phyloP scores from a whole-genome alignment of 768 basidiomycete genomes.

The Tylopilus plumbeoviolaceoides region DNA sequence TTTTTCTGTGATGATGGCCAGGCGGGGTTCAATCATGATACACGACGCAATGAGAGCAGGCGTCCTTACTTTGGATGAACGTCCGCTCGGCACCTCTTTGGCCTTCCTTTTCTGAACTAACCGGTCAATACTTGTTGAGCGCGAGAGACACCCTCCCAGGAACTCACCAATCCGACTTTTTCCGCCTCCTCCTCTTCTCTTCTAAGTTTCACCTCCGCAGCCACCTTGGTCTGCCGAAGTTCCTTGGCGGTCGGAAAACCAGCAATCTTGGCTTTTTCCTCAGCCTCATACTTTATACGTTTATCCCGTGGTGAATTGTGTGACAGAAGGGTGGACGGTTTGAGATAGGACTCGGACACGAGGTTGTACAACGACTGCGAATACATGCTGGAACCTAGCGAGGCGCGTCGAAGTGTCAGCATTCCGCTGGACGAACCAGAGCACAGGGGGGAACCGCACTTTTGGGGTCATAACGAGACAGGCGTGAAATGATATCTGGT shows the following conservation, averaged over 20 bases:
- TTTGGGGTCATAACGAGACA: slow-evolving; percentile 54
- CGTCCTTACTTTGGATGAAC: slow-evolving; percentile 49
- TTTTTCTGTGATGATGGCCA: slow-evolving; percentile 35
- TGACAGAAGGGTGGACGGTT: slow-evolving; percentile 71
- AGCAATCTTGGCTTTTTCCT: slow-evolving; percentile 67
- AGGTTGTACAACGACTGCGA: slow-evolving; percentile 63
- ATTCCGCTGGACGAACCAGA: background rate
- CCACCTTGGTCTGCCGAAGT: slow-evolving; percentile 65
- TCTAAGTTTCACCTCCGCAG: slow-evolving; percentile 58
- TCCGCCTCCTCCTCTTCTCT: slow-evolving; percentile 73
- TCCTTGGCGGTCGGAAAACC: slow-evolving; percentile 83
- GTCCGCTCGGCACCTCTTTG: slow-evolving; percentile 41
- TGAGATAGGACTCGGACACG: slow-evolving; percentile 69
- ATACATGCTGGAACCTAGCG: slow-evolving; percentile 40
- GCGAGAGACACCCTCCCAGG: background rate
- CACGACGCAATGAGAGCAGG: background rate
- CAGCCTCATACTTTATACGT: slow-evolving; percentile 72
- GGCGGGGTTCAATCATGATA: slow-evolving; percentile 19
- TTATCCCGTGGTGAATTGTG: slow-evolving; percentile 81
- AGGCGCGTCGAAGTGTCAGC: slow-evolving; percentile 1
- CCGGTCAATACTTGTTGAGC: slow-evolving; percentile 15
- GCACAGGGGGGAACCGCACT: slow-evolving; percentile 37
- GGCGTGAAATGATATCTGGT: slow-evolving; percentile 57
- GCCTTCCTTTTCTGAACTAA: slow-evolving; percentile 58
- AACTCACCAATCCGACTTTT: slow-evolving; percentile 65